Percentiles rank a stretch among this genome's conserved stretches.
phyloP scores from a whole-genome alignment of 2,329 filamentous ascomycete genomes.

The Cordyceps cateniannulata region DNA sequence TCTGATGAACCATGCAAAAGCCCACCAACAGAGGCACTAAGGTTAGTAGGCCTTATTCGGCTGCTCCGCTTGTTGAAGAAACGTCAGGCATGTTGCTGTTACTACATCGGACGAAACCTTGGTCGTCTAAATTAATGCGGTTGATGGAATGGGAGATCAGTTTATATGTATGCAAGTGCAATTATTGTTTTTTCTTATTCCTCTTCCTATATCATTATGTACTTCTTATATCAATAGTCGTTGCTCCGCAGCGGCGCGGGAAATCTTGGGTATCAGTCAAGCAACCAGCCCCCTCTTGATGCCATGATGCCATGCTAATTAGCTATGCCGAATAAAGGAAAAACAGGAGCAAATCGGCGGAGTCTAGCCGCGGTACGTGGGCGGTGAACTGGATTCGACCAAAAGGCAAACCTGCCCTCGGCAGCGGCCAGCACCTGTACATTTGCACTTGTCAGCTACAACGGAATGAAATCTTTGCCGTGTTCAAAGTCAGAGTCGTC shows the following conservation, averaged over 20 bases:
- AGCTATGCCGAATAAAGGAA: background rate
- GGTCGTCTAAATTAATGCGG: background rate
- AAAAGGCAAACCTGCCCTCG: background rate
- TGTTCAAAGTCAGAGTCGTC: constrained; percentile 50
- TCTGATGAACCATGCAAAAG: too few species aligned
- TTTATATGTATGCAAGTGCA: background rate
- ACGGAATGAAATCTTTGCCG: constrained; percentile 52
- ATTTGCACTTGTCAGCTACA: constrained; percentile 22
- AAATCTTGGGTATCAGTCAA: background rate
- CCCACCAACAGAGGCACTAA: background rate
- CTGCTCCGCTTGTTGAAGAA: constrained; percentile 3
- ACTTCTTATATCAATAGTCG: background rate
- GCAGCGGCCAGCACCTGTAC: background rate
- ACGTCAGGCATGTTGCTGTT: background rate
- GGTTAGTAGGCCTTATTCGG: background rate
- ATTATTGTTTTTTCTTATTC: background rate
- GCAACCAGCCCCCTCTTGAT: background rate
- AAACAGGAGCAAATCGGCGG: background rate
- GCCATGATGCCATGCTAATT: background rate
- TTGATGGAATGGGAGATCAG: background rate
- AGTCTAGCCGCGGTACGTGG: background rate
- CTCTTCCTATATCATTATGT: background rate
- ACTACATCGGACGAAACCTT: background rate
- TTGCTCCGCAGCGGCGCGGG: background rate
- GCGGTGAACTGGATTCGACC: background rate